phyloP scores from a whole-genome alignment of 352 stramenopile species.

The Saprolegnia parasitica region DNA sequence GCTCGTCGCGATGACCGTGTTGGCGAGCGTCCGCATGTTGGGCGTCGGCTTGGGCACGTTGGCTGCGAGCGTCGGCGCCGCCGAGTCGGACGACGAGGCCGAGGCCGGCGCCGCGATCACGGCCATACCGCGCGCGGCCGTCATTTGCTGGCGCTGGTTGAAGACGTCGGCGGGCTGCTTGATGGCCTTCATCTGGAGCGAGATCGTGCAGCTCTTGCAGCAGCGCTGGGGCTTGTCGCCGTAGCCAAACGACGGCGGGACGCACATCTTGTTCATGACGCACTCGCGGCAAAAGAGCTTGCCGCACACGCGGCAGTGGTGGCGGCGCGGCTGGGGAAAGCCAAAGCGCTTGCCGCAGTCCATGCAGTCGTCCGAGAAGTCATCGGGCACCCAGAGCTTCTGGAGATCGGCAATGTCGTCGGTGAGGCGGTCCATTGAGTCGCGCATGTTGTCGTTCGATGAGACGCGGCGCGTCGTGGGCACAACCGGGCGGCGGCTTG shows the following conservation, averaged over 20 bases:
- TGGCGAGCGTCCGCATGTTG: neutral
- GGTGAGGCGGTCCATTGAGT: slow-evolving; percentile 25
- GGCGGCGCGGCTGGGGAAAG: slow-evolving; percentile 72
- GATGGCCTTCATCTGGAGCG: slow-evolving; percentile 82
- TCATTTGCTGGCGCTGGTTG: slow-evolving; percentile 51
- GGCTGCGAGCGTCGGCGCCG: neutral
- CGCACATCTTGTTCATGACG: slow-evolving; percentile 80
- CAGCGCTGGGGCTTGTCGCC: slow-evolving; percentile 65
- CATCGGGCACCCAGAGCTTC: slow-evolving; percentile 83
- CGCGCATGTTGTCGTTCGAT: slow-evolving; percentile 35
- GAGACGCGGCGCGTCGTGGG: slow-evolving; percentile 31
- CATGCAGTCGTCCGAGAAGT: slow-evolving; percentile 85
- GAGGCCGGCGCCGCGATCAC: neutral
- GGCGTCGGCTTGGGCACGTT: neutral
- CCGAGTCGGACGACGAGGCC: neutral
- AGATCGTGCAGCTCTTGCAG: slow-evolving; percentile 76
- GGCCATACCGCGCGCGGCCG: neutral
- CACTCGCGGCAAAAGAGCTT: slow-evolving; percentile 76
- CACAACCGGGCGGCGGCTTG: slow-evolving; percentile 17
- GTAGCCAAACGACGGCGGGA: slow-evolving; percentile 77
- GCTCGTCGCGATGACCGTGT: slow-evolving; percentile 17
- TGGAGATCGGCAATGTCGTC: slow-evolving; percentile 54
- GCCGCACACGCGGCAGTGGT: slow-evolving; percentile 82
- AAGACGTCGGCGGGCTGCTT: slow-evolving; percentile 83
- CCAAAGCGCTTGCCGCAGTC: slow-evolving; percentile 79